Evolutionary conservation across 2,329 filamentous ascomycete species (phyloP).

Genomic region (Monilinia fructigena): DNA sequence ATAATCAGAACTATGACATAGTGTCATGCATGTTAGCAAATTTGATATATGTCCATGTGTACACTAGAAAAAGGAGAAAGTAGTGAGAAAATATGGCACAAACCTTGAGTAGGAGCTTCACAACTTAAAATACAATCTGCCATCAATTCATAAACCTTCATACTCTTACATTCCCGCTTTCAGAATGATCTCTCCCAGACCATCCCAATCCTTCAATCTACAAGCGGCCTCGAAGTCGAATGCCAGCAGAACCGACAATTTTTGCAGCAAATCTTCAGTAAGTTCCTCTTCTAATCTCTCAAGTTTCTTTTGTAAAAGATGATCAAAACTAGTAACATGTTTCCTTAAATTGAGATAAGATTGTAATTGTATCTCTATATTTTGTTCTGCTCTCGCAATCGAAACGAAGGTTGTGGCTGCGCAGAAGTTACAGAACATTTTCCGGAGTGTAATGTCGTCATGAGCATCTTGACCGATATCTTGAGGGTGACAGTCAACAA

Average conservation of each 20-base stretch:
- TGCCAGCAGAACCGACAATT: constrained; percentile 65
- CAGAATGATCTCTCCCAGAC: constrained; percentile 59
- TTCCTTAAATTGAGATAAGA: constrained; percentile 61
- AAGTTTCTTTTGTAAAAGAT: constrained; percentile 44
- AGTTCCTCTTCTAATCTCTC: constrained; percentile 46
- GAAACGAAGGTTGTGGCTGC: constrained; percentile 52
- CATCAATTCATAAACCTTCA: constrained; percentile 58
- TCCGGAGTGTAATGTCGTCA: constrained; percentile 56
- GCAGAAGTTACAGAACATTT: constrained; percentile 71
- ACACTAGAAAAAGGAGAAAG: constrained; percentile 10
- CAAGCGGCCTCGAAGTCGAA: constrained; percentile 79
- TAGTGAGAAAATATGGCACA: not conserved
- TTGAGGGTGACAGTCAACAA: constrained; percentile 52
- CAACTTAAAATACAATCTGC: constrained; percentile 62
- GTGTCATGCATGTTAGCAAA: not conserved
- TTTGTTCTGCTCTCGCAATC: constrained; percentile 52
- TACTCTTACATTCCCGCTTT: constrained; percentile 49
- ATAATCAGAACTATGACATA: constrained; percentile 37
- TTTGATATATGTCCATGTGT: not conserved
- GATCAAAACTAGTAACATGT: constrained; percentile 60
- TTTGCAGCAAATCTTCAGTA: constrained; percentile 55
- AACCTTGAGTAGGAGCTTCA: constrained; percentile 52
- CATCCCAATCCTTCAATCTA: constrained; percentile 65
- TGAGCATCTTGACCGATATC: constrained; percentile 45
- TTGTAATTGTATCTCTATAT: constrained; percentile 52